A percentile compares a stretch with the other conserved stretches of the same genome.
Conservation (phyloP, 441 rosid genomes). For the Arabidopsis hybrid region DNA sequence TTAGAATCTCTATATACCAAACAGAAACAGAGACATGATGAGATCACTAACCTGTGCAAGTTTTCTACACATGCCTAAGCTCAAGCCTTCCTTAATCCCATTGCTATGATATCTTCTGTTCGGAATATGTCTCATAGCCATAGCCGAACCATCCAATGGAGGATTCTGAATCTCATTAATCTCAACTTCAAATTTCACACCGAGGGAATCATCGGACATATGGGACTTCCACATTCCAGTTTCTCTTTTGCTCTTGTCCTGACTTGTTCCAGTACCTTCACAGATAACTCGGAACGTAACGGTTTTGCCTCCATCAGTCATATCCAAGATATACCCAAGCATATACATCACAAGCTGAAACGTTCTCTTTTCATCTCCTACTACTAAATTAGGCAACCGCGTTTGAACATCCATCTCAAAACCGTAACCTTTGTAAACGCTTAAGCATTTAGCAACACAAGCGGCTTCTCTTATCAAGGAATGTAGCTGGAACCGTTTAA, state of each 20-base stretch:
- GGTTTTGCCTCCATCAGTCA: conserved; percentile 52
- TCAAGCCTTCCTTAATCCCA: not conserved
- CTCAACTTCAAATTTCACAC: conserved; percentile 69
- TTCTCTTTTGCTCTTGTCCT: conserved; percentile 52
- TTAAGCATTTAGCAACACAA: conserved; percentile 71
- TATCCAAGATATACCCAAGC: conserved; percentile 73
- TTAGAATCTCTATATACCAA: not conserved
- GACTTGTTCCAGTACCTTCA: conserved; percentile 49
- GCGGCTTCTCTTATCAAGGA: conserved; percentile 72
- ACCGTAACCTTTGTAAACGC: conserved; percentile 59
- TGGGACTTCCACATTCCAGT: conserved; percentile 52
- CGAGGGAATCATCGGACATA: conserved; percentile 48
- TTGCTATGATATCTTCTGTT: conserved; percentile 37
- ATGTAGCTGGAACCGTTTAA: conserved; percentile 60
- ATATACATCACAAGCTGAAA: conserved; percentile 80
- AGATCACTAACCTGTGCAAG: conserved; percentile 67
- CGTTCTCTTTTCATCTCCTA: conserved; percentile 74
- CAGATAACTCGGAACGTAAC: conserved; percentile 55
- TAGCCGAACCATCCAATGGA: conserved; percentile 43
- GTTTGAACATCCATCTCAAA: conserved; percentile 64
- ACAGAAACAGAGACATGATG: conserved; percentile 14
- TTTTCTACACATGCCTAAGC: conserved; percentile 60
- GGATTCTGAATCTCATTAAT: conserved; percentile 51
- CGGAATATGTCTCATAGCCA: conserved; percentile 42
- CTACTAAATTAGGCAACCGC: conserved; percentile 64